A percentile compares a stretch with the other conserved stretches of the same genome.
These are phyloP conservation scores for Psilocybe subaeruginosa DNA, from an alignment of 768 basidiomycete genomes.

Conservation along the genomic window DNA sequence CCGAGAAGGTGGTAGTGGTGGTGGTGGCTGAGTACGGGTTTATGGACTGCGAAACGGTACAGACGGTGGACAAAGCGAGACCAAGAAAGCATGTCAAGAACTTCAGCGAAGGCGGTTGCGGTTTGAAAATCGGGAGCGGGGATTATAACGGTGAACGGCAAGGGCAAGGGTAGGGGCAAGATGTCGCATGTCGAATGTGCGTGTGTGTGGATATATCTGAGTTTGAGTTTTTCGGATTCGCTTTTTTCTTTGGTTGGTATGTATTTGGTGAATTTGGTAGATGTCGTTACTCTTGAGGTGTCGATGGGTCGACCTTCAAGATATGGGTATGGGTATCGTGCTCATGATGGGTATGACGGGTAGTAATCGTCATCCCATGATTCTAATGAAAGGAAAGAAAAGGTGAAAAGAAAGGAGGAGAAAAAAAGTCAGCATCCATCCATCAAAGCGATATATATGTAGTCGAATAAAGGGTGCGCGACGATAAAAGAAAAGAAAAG, in stretches of 20 bases:
- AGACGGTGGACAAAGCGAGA: neutral
- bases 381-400: constrained; percentile 22
- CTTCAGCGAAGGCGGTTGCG: neutral
- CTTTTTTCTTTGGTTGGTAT: neutral
- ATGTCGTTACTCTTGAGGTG: neutral
- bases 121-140: neutral
- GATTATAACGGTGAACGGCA: neutral
- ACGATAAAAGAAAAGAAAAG: too few species aligned
- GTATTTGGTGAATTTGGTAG: neutral
- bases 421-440: neutral
- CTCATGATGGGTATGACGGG: constrained; percentile 20
- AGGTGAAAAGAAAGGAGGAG: neutral
- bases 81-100: neutral
- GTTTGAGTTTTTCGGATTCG: neutral
- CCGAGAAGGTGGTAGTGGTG: neutral
- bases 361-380: constrained; percentile 38
- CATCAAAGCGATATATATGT: too few species aligned
- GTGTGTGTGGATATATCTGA: neutral
- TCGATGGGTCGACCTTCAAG: neutral
- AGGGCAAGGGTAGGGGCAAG: neutral
- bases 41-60: too few species aligned
- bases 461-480: too few species aligned
- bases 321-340: neutral
- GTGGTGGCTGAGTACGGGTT: neutral
- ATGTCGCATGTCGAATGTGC: neutral